Evolutionary conservation across 345 rosid genomes (phyloP), one percentile per base, ranked within the genome.

Genomic region (Gossypium sturtianum): DNA sequence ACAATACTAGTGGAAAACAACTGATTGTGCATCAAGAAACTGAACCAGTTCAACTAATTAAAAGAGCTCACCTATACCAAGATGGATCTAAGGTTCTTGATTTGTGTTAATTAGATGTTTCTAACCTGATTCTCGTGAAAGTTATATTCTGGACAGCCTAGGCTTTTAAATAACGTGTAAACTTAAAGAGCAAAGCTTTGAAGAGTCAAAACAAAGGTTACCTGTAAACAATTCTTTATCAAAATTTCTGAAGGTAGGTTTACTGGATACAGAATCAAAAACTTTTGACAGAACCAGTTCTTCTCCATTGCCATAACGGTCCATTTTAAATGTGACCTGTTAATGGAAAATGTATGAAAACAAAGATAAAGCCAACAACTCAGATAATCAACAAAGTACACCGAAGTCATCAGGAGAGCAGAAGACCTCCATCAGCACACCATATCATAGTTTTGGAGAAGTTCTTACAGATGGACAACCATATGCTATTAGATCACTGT

Each of bases 381-480:
- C 71, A 52, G 71, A 53, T 25, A 62, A 74, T 66, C 66, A 66
- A 64, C 7, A 49, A 48, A 75, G 54, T 62, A 38, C 47, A 22
- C 10, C 17, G 2, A 51, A 23, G 75, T 63, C 45, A 58, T 76
- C 73, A 68, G 43, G 49, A 74, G 86, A 78, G 70, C 69, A 65
- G 61, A 71, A 78, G 75, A 78, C 81, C 82, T 78, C 82, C 78
- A 80, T 79, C 66, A 52, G 65, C 57, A 49, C 45, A 76, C 54
- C 72, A 73, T 73, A 75, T 82, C 76, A 80, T 73, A 82, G 74
- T 79, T 83, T 65, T 48, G 44, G 38, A 47, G 76, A 77, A 86
- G 81, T 85, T 87, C 97, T 89, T 92, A 94, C 98, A 79, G 97
- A 86, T 88, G 84, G 89, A 83, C 93, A 89, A 74, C 98, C 91